Evolutionary conservation across 306 rosid species (phyloP), one percentile per base, ranked within the genome.

Genomic region (Vigna angularis): DNA sequence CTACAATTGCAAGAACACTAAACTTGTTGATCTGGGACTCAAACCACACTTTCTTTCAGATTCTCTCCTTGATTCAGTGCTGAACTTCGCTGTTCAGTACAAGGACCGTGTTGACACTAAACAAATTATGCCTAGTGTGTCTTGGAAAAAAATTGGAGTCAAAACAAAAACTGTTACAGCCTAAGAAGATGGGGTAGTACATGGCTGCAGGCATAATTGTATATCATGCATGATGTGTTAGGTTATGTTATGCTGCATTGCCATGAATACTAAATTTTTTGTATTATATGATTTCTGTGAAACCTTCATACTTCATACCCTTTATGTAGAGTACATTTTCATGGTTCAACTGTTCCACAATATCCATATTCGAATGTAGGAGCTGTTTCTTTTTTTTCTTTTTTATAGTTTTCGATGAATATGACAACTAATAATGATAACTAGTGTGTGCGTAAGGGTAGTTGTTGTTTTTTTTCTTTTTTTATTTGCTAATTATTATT

Each of bases 1-100:
- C 87, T 94, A 94, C 91, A 94, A 94, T 20, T 93, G 97, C 79
- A 94, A 88, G 81, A 97, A 91, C 89, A 94, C 98, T 20, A 94
- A 92, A 78, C 92, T 94, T 24, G 75, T 91, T 59, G 96, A 94
- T 85, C 85, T 94, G 88, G 97, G 98, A 52, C 91, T 94, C 11
- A 85, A 83, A 83, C 97, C 98, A 15, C 98, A 92, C 88, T 77
- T 90, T 24, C 97, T 94, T 61, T 92, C 98, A 4, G 98, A 92
- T 82, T 94, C 97, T 61, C 97, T 94, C 77, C 85, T 92, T 67
- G 98, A 94, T 84, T 94, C 98, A 12, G 72, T 94, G 82, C 98
- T 94, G 73, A 90, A 94, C 87, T 92, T 90, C 65, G 84, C 98
- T 16, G 20, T 92, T 6, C 76, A 81, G 87, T 88, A 87, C 77